Base-by-base conservation (phyloP, 768 basidiomycete species). In the Chlorophyllum brunneum region DNA sequence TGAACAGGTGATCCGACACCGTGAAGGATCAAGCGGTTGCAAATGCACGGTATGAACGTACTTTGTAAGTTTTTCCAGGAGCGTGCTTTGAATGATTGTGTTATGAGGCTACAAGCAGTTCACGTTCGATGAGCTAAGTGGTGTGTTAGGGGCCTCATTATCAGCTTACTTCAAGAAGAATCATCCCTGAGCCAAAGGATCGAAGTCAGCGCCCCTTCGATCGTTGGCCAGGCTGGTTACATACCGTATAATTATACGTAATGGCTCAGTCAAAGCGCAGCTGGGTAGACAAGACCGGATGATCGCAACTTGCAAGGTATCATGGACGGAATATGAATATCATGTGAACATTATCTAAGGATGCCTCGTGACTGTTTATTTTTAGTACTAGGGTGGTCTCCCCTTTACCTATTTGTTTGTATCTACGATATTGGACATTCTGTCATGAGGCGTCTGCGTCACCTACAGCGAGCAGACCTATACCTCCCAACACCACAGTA, bases 41-140 rank as follows among this genome's bases (percentile, higher is more conserved):
- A 3, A 11, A 18, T 39, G 16, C n/a, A 20, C 24, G 34, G 37
- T 20, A 42, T 45, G 15, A 4, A 56, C 59, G 60, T 65, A 95
- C 95, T 93, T 95, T 59, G 73, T 70, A 54, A 87, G 79, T 70
- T 95, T 94, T 61, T 98, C 95, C 4, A 80, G 72, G 51, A 98
- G 74, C 20, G 94, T 93, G 15, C 85, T 86, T 63, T 94, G 87
- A 59, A 98, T 95, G 67, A 97, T 93, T 58, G 90, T 85, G 69
- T 92, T 95, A 64, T 95, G 89, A 16, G 92, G 78, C 92, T 97
- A 49, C 60, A 51, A 9, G 5, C 10, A 55, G 37, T 30, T 45
- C 46, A 33, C 33, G 34, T 27, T 50, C 44, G 46, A 36, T 5
- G 3, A 27, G n/a, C 30, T 40, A 23, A 36, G 22, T 27, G 15